Base-by-base conservation (phyloP, 352 stramenopile species). In the Phytophthora tubulina region DNA sequence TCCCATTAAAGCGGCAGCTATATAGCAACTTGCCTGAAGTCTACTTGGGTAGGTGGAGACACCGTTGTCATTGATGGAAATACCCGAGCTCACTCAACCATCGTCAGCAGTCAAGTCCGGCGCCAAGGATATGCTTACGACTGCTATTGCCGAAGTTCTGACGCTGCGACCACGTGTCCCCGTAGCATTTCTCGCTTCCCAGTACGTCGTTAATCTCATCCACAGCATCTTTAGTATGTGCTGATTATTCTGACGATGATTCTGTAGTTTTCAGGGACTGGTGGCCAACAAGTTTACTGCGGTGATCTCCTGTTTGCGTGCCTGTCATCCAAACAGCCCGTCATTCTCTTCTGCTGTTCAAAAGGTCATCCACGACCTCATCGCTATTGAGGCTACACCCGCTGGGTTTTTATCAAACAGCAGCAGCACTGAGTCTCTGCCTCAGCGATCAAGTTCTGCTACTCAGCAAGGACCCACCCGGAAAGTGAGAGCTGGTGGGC, bases 251-350 rank as follows among this genome's bases (percentile, higher is more conserved):
- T n/a, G n/a, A n/a, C n/a, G n/a, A n/a, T n/a, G n/a, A n/a, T n/a
- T n/a, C 7, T 50, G 38, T n/a, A 76, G 70, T n/a, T 76, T 76
- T n/a, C 70, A 76, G 32, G 63, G 63, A 2, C 38, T 76, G 1
- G 63, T 41, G 30, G 53, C 31, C 5, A 70, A 65, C 31, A 68
- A 60, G 41, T 70, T 45, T 39, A 33, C 48, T 4, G 53, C 63
- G 8, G 52, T 52, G 31, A 36, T 72, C 45, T 67, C 70, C 3
- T 46, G 30, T 63, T 39, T 76, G 11, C 63, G 70, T 6, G 36
- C 63, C 1, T 76, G 70, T 32, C 63, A 73, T 8, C 70, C 63
- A 14, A 70, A 21, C 35, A 73, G 57, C 44, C 44, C 70, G 1
- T 55, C 11, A 4, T 76, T 76, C 38, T 21, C 46, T 6, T 73